Percentiles rank a stretch among this genome's conserved stretches.
phyloP scores from a whole-genome alignment of 23 red algal species.

The Chondrus crispus region DNA sequence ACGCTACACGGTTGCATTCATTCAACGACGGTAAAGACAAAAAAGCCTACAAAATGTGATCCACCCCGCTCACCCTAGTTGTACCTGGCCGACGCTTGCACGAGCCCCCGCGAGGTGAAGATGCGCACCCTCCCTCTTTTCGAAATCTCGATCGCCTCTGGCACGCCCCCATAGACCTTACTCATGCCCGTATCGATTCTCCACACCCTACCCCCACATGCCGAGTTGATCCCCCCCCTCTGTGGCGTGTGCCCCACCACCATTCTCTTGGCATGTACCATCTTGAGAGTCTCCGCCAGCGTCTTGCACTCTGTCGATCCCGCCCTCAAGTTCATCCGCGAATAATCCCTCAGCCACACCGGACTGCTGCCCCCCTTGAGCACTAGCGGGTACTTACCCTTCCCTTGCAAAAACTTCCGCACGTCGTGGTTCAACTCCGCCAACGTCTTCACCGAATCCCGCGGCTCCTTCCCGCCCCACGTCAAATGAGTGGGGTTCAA shows the following conservation, averaged over 20 bases:
- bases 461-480: not conserved
- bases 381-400: conserved; percentile 62
- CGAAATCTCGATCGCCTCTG: conserved; percentile 89
- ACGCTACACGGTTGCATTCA: not conserved
- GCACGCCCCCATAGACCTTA: conserved; percentile 80
- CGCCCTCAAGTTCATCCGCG: conserved; percentile 13
- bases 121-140: conserved; percentile 46
- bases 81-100: conserved; percentile 48
- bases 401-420: conserved; percentile 61
- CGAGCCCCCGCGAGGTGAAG: conserved; percentile 39
- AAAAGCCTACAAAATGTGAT: not conserved
- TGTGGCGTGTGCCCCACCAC: conserved; percentile 98
- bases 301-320: conserved; percentile 54
- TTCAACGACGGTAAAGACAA: not conserved
- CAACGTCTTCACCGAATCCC: conserved; percentile 10
- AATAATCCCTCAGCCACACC: conserved; percentile 94
- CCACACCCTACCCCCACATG: conserved; percentile 94
- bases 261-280: conserved; percentile 81
- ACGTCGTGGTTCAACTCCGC: conserved; percentile 43
- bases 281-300: conserved; percentile 73
- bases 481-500: conserved; percentile 75
- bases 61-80: not conserved
- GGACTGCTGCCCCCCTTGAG: conserved; percentile 79
- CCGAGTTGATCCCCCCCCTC: conserved; percentile 70
- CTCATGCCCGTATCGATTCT: conserved; percentile 97